These are phyloP conservation scores for Xylaria flabelliformis DNA, from an alignment of 495 filamentous ascomycete species.

Conservation along the genomic window DNA sequence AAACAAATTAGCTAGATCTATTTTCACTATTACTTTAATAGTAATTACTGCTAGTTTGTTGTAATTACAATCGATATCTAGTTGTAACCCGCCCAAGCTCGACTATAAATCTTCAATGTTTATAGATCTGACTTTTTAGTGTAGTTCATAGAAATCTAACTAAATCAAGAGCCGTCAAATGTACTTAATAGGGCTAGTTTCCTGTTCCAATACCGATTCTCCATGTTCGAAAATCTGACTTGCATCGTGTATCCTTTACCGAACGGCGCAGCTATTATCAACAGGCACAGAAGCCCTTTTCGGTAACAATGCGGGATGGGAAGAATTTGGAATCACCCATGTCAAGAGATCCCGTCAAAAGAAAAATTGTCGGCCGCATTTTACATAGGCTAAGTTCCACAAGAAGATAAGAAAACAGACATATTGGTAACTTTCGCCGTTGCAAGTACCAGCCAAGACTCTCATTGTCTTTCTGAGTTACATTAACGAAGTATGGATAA, in stretches of 20 bases:
- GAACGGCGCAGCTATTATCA: background rate
- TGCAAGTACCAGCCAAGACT: constrained; percentile 4
- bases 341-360: background rate
- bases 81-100: too few relatives aligned
- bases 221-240: too few relatives aligned
- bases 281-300: background rate
- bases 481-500: background rate
- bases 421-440: background rate
- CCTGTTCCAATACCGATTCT: too few relatives aligned
- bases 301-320: background rate
- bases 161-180: too few relatives aligned
- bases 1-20: too few relatives aligned
- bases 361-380: background rate
- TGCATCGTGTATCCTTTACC: background rate
- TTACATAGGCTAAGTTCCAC: constrained; percentile 1
- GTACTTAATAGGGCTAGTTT: too few relatives aligned
- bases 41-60: too few relatives aligned
- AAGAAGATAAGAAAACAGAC: constrained; percentile 2
- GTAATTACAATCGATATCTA: too few relatives aligned
- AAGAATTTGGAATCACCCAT: constrained; percentile 9
- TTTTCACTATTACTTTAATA: too few relatives aligned
- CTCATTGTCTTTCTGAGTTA: background rate
- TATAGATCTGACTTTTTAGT: too few relatives aligned
- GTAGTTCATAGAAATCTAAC: too few relatives aligned
- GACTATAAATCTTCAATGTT: too few relatives aligned